Evolutionary conservation across 2,329 filamentous ascomycete genomes (phyloP), one percentile per base, ranked within the genome.

Genomic region (Metarhizium sp.): DNA sequence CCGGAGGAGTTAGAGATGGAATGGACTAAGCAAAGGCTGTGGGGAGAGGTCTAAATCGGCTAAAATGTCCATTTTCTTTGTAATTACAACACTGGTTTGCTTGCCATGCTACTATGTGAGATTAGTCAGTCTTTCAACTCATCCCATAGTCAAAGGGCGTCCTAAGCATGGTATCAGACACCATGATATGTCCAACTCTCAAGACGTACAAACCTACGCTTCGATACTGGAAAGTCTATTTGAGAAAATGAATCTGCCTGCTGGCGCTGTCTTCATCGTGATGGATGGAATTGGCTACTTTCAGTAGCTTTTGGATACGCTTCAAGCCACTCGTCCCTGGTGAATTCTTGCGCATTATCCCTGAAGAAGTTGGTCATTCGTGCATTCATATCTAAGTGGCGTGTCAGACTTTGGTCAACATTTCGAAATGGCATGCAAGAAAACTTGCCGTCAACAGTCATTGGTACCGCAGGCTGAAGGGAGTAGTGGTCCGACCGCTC

Each of bases 401-500:
- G 8, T 11, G 43, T 40, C 48, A 30, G 8, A 2, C 54, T 32
- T 42, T 52, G 20, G 20, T 29, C 20, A 43, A 42, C n/a, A 40
- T 3, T 32, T 13, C 25, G 20, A 34, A 20, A 20, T 34, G 30
- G 18, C 13, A 6, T 3, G 20, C 7, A 16, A 18, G 46, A 16
- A 10, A 46, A 38, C 46, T 34, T 48, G 54, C 55, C 53, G 11
- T 59, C 50, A 7, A 61, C 50, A 8, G 20, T 32, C 59, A 61
- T 61, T 6, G 20, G 29, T 29, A 36, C 51, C 6, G 55, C 61
- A 20, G 61, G 61, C 34, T 63, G 62, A 4, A 62, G 58, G 1
- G 60, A 63, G 45, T 59, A 63, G 50, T 62, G 60, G 45, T 64
- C 62, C 14, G 58, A 38, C 8, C 58, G 61, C 50, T 64, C 61